Base-by-base conservation (phyloP, 129 eudicot species). In the Flaveria linearis region DNA sequence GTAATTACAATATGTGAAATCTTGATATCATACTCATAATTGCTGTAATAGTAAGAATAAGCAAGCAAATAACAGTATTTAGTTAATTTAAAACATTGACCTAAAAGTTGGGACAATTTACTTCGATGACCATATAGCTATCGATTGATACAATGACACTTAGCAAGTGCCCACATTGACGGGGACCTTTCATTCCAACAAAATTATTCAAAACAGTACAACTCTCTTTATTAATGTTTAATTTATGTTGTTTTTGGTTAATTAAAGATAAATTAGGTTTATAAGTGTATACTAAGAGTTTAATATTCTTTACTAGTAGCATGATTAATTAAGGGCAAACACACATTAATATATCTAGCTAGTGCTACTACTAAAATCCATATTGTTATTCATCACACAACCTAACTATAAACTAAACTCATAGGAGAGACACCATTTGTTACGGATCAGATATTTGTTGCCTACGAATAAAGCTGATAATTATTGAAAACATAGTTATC, bases 131-230 rank as follows among this genome's bases (percentile, higher is more conserved):
- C 30, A 3, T 56, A 57, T 57, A 57, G 28, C 64, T 22, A 20
- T 8, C 14, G 64, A 57, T 22, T 57, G 64, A 57, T 22, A 57
- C 23, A 57, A 9, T 56, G 28, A 56, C 30, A 56, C 12, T 18
- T 56, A 53, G 10, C 60, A 56, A 57, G 25, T 20, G 63, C 30
- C 63, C 63, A 57, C 33, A 22, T 57, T 57, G 64, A 57, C 33
- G 22, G 22, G 5, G 36, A 58, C 16, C 65, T 58, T 58, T 23
- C 30, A 58, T 58, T 58, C 36, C 65, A 58, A 58, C 33, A 22
- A 58, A 11, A 58, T 57, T 22, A 58, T 58, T 22, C 33, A 20
- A 20, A 57, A 13, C 9, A 22, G 7, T 57, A 4, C 65, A 58
- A 9, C 5, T 22, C 64, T 20, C 15, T 9, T 10, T 12, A 22